Conservation (phyloP, 768 basidiomycete species). For the Phallus indusiatus region DNA sequence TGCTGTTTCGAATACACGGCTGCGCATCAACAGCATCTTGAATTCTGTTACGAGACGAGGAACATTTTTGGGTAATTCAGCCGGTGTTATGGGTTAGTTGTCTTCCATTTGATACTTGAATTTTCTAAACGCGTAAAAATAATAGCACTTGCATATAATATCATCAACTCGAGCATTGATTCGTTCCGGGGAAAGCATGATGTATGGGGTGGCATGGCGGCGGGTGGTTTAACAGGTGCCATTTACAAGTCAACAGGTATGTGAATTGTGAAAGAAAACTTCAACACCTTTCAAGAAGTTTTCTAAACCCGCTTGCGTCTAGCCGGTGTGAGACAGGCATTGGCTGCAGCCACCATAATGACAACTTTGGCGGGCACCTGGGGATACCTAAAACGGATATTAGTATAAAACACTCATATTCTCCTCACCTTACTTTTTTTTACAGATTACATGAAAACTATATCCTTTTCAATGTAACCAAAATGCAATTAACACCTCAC, state of each 20-base stretch:
- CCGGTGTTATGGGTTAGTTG: slow-evolving; percentile 87
- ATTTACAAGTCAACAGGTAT: slow-evolving; percentile 91
- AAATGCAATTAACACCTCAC: too few relatives aligned
- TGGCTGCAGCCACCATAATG: slow-evolving; percentile 82
- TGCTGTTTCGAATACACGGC: slow-evolving; percentile 73
- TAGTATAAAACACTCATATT: background rate
- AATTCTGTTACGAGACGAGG: slow-evolving; percentile 96
- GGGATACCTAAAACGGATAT: slow-evolving; percentile 71
- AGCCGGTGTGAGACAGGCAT: slow-evolving; percentile 89
- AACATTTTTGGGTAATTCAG: slow-evolving; percentile 96
- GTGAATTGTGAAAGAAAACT: slow-evolving; percentile 26
- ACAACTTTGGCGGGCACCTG: slow-evolving; percentile 86
- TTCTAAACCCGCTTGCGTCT: slow-evolving; percentile 29
- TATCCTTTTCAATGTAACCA: background rate
- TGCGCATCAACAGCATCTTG: slow-evolving; percentile 94
- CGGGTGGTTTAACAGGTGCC: slow-evolving; percentile 83
- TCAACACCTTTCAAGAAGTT: slow-evolving; percentile 15
- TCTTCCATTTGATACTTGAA: slow-evolving; percentile 23
- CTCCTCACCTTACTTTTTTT: background rate
- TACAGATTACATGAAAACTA: background rate
- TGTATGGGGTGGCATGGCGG: slow-evolving; percentile 81
- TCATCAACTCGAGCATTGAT: slow-evolving; percentile 91
- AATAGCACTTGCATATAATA: slow-evolving; percentile 91
- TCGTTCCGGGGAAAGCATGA: slow-evolving; percentile 86
- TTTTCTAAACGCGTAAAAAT: slow-evolving; percentile 18